Base-by-base conservation (phyloP, 164 flowering plant genomes). In the Berberis thunbergii region DNA sequence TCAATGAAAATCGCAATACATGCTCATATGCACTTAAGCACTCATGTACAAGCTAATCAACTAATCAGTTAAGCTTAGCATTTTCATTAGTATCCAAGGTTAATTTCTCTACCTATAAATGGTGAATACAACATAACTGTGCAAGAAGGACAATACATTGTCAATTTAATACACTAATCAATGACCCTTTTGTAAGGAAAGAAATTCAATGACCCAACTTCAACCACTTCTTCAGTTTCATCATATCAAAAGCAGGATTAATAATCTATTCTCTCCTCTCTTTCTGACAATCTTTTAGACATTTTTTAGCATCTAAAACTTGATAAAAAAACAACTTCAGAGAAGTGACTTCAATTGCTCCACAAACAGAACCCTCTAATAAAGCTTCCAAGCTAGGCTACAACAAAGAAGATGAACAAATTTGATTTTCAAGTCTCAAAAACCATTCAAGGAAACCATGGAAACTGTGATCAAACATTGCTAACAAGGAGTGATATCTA, bases 281-380 rank as follows among this genome's bases (percentile, higher is more conserved):
- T 26, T 26, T 26, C 3, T 46, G 9, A 2, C 41, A 12, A 54
- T 1, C 42, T 38, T 48, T 12, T 12, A 59, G 38, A 57, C 13
- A 49, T 41, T 11, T 62, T 49, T 26, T 26, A 26, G 26, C 26
- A 46, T 2, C 10, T 12, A 57, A 56, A 55, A 57, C 41, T 65
- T 65, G 56, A 65, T 6, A 65, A 65, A 42, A 26, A 57, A 65
- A 56, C 53, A 65, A 46, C 54, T 57, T 57, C 54, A 46, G 46
- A 43, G 12, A 50, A 50, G 9, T 7, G 54, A n/a, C 45, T 57
- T 55, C 54, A 55, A 9, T 5, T 46, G 43, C 8, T 44, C 43
- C 49, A 11, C 11, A 45, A 42, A 40, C 4, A 6, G 40, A 58
- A 52, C 26, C 26, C 26, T 52, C 54, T 39, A 3, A 44, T 26